Base-by-base conservation (phyloP, 345 rosid genomes). In the Bruguiera sexangula region DNA sequence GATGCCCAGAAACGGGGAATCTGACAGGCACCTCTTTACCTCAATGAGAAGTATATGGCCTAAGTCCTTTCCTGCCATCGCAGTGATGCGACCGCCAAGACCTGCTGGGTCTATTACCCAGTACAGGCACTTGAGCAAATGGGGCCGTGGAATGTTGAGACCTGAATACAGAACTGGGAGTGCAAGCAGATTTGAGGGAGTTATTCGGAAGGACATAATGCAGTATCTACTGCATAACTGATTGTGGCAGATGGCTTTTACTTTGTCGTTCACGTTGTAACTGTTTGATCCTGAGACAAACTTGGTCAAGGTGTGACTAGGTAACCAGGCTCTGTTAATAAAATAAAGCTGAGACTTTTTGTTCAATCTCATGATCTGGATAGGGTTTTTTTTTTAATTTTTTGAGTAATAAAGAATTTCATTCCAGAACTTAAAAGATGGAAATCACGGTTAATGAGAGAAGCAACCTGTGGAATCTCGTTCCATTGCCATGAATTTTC, bases 121-220 rank as follows among this genome's bases (percentile, higher is more conserved):
- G 70, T 84, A 79, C 83, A 81, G 96, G 81, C 85, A 85, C 64
- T 75, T 85, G 64, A 63, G 46, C 72, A 63, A 37, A 30, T 24
- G 24, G 37, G 70, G 65, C 52, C 73, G 75, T 50, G 78, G 77
- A 59, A 68, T 73, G 62, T 46, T 63, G n/a, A 71, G 51, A 52
- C 75, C 73, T 46, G 78, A 71, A 64, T 76, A 67, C 74, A 27
- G 59, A 5, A 65, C 39, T 22, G 21, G 63, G 20, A 48, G 78
- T 48, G 82, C 67, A 53, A 27, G 81, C 37, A 56, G 75, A 26
- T 76, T 68, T 64, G 77, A 80, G 6, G 84, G 85, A 65, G 85
- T 86, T 18, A 58, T 89, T 66, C 74, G 96, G 56, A 83, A 88
- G 78, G 97, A 94, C 77, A 88, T 87, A 73, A 76, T 86, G 85